Evolutionary conservation across 345 rosid species (phyloP), one percentile per base, ranked within the genome.

Genomic region (Iberis pinnata): DNA sequence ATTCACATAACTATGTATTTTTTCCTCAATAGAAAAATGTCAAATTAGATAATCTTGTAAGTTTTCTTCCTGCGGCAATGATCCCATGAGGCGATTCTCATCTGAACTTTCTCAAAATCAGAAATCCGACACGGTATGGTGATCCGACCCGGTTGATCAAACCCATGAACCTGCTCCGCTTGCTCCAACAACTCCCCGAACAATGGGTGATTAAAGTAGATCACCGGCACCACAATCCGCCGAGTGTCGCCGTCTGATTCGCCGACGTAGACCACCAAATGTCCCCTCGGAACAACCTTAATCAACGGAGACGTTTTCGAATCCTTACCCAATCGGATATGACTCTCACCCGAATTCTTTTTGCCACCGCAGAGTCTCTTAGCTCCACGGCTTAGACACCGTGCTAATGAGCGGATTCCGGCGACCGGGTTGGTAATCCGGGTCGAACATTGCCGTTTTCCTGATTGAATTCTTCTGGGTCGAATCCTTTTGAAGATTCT

Each of bases 141-240:
- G 58, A 90, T 82, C 71, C 87, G 87, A 29, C 92, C 86, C 49
- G 84, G 73, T 47, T 82, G 85, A 49, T 84, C 49, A 46, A 72
- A 82, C 70, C 96, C 96, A 69, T 82, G 75, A 19, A 74, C 82
- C 69, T 69, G 76, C 79, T 87, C 95, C 45, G 89, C 59, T 67
- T 82, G 80, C 68, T 71, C 76, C 72, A 90, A 57, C 63, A 84
- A 72, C 38, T 82, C 87, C 36, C 80, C 83, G 41, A 90, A 87
- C 61, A 84, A 61, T 7, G 96, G 98, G 52, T 90, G 95, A 53
- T 87, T 87, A 60, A 90, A 77, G 58, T 82, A 84, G 2, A 87
- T 73, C 38, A 84, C 85, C 11, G 98, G 96, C 63, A 90, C 83
- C 45, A 76, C 49, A 8, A 75, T 78, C 4, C 87, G 75, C 59